phyloP scores from a whole-genome alignment of 2,329 filamentous ascomycete species.

The Pseudocercospora ulei region DNA sequence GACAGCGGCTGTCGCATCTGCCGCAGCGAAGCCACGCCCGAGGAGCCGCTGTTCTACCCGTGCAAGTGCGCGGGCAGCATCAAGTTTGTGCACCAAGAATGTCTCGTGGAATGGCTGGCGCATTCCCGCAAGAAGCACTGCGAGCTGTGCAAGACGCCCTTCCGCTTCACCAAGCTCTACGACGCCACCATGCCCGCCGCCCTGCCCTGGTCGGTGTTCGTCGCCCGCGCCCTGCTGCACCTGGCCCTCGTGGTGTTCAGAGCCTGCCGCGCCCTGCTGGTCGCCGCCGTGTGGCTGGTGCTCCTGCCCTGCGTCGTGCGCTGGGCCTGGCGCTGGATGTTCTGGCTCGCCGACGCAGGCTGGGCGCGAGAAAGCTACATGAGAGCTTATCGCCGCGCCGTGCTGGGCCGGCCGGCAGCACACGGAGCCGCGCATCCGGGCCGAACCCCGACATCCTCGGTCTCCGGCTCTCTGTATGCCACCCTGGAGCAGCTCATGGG shows the following conservation, averaged over 20 bases:
- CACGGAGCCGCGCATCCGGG: slow-evolving; percentile 7
- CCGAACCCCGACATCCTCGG: slow-evolving; percentile 8
- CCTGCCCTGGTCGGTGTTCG: slow-evolving; percentile 70
- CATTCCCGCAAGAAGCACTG: slow-evolving; percentile 99
- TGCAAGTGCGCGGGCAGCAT: slow-evolving; percentile 99
- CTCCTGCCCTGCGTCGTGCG: slow-evolving; percentile 85
- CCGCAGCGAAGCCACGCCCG: slow-evolving; percentile 68
- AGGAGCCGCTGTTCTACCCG: slow-evolving; percentile 88
- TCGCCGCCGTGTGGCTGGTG: slow-evolving; percentile 77
- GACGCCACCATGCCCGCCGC: slow-evolving; percentile 82
- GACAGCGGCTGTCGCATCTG: slow-evolving; percentile 97
- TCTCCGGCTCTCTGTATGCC: slow-evolving; percentile 12
- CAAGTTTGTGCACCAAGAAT: slow-evolving; percentile 96
- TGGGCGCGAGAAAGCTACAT: slow-evolving; percentile 44
- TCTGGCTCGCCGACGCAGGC: slow-evolving; percentile 82
- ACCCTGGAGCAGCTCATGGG: slow-evolving; percentile 14
- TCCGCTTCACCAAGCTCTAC: slow-evolving; percentile 96
- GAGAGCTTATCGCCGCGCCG: slow-evolving; percentile 19
- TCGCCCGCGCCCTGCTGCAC: slow-evolving; percentile 67
- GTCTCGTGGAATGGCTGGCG: slow-evolving; percentile 95
- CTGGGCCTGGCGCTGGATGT: slow-evolving; percentile 82
- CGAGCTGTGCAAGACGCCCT: slow-evolving; percentile 96
- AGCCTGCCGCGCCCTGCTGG: slow-evolving; percentile 56
- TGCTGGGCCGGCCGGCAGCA: slow-evolving; percentile 12
- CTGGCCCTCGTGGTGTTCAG: slow-evolving; percentile 39